These are phyloP conservation scores for Yarrowia sp. DNA, from an alignment of 805 yeast species.

Conservation along the genomic window DNA sequence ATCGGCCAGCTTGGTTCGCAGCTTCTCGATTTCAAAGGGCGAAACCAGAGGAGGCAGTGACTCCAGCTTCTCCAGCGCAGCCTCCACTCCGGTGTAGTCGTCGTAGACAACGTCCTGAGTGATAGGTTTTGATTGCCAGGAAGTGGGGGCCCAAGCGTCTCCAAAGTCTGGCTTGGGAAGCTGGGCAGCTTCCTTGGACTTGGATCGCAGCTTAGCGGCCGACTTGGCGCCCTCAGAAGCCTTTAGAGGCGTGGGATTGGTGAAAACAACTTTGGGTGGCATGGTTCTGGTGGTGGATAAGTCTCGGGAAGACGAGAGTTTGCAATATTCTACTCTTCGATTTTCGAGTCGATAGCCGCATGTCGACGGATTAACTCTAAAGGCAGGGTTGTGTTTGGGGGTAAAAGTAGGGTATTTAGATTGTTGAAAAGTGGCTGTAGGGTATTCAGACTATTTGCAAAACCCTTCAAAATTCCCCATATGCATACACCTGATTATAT, in stretches of 20 bases:
- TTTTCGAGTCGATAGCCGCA: conserved; percentile 15
- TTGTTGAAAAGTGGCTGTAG: too few relatives aligned
- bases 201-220: conserved; percentile 42
- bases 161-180: conserved; percentile 25
- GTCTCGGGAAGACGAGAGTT: conserved; percentile 8
- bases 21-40: conserved; percentile 39
- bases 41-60: conserved; percentile 44
- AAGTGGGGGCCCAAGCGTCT: conserved; percentile 40
- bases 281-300: conserved; percentile 3
- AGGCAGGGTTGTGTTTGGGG: neutral
- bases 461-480: too few relatives aligned
- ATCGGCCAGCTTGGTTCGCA: conserved; percentile 38
- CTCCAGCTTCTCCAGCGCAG: conserved; percentile 43
- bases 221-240: conserved; percentile 40
- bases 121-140: conserved; percentile 45
- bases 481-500: too few relatives aligned
- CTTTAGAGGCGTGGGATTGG: conserved; percentile 38
- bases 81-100: conserved; percentile 40
- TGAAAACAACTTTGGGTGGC: conserved; percentile 34
- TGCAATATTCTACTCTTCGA: neutral
- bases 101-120: conserved; percentile 45
- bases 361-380: neutral
- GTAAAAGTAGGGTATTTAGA: neutral
- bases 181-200: conserved; percentile 33
- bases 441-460: too few relatives aligned